Percentiles rank a stretch among this genome's conserved stretches.
Evolutionary conservation across 2,329 filamentous ascomycete genomes (phyloP).

Genomic region (Chrysoporthe cubensis): DNA sequence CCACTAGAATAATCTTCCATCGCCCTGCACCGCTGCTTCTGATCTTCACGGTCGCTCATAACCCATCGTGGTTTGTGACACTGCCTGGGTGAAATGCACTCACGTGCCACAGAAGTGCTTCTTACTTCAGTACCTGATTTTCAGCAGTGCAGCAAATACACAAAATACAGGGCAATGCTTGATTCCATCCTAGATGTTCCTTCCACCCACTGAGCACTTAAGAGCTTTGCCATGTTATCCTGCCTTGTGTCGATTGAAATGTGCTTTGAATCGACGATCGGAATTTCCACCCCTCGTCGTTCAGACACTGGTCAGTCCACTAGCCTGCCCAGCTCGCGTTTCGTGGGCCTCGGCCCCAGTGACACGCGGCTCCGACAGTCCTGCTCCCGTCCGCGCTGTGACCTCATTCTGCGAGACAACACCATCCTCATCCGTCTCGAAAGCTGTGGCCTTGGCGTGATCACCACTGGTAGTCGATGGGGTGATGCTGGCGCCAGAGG

Average conservation of each 20-base stretch:
- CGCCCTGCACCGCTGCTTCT: neutral
- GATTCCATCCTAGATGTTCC: neutral
- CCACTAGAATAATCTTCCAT: neutral
- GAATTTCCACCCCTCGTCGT: neutral
- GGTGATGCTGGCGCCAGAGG: conserved; percentile 4
- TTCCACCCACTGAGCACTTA: neutral
- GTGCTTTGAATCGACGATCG: neutral
- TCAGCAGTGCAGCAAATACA: neutral
- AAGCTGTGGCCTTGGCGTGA: neutral
- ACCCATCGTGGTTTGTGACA: neutral
- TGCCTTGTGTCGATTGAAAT: neutral
- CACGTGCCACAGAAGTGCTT: neutral
- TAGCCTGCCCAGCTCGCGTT: neutral
- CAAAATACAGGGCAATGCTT: neutral
- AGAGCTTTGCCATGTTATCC: neutral
- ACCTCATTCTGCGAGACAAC: neutral
- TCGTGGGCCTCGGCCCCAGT: neutral
- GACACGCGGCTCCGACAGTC: neutral
- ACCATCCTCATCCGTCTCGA: neutral
- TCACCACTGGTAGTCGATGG: neutral
- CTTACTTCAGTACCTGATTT: neutral
- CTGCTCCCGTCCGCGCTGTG: neutral
- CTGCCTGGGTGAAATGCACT: neutral
- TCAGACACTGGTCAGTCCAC: conserved; percentile 1
- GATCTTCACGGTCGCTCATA: neutral